These are phyloP conservation scores for Torulaspora maleeae DNA, from an alignment of 805 yeast species.

Conservation along the genomic window DNA sequence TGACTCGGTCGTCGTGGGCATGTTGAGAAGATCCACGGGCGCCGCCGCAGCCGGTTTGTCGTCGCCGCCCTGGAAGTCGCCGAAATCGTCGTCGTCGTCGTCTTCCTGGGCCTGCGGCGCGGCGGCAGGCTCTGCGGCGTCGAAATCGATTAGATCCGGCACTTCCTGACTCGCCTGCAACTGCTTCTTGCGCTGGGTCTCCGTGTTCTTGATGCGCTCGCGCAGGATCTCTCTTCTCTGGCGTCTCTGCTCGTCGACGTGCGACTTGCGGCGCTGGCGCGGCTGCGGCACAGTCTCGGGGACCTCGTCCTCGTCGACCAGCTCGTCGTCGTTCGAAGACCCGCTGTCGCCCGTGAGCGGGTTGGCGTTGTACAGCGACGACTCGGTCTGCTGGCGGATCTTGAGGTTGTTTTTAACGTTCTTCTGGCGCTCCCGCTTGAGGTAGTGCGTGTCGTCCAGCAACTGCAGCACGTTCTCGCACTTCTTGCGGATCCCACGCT, in stretches of 20 bases:
- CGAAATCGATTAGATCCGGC: constrained; percentile 34
- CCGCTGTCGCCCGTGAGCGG: constrained; percentile 20
- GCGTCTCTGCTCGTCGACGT: constrained; percentile 35
- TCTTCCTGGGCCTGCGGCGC: constrained; percentile 13
- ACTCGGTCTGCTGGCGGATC: constrained; percentile 26
- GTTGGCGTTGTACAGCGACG: constrained; percentile 20
- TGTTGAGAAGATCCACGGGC: constrained; percentile 17
- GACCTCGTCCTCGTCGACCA: constrained; percentile 16
- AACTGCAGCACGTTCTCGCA: constrained; percentile 31
- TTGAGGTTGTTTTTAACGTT: constrained; percentile 30
- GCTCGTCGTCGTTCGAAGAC: constrained; percentile 26
- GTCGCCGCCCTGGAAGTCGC: constrained; percentile 36
- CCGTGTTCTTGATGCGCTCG: constrained; percentile 34
- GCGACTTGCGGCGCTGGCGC: constrained; percentile 20
- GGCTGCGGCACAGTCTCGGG: constrained; percentile 18
- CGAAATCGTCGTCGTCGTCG: constrained; percentile 36
- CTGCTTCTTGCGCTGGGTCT: constrained; percentile 31
- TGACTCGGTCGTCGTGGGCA: constrained; percentile 7
- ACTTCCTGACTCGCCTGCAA: constrained; percentile 18
- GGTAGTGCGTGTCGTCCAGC: constrained; percentile 29
- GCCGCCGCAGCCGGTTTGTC: neutral
- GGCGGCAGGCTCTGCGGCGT: constrained; percentile 4
- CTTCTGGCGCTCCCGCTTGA: constrained; percentile 31
- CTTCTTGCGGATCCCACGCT: constrained; percentile 36
- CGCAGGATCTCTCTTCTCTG: constrained; percentile 37